A percentile compares a stretch with the other conserved stretches of the same genome.
phyloP scores from a whole-genome alignment of 495 filamentous ascomycete genomes.

The Physcia stellaris region DNA sequence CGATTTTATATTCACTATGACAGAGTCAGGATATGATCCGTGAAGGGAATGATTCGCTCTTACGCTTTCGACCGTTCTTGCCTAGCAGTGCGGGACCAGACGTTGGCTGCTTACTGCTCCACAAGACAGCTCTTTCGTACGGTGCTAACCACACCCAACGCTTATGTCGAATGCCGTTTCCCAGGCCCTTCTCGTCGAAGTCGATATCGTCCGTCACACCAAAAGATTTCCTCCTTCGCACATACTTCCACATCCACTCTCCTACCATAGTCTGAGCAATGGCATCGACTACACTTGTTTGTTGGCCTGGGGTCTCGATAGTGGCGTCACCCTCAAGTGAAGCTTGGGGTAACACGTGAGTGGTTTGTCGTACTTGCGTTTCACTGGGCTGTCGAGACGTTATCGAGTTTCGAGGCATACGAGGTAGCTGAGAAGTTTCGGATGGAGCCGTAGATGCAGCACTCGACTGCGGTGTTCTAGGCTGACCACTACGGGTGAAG shows the following conservation, averaged over 20 bases:
- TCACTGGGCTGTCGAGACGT: conserved; percentile 34
- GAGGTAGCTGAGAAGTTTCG: conserved; percentile 60
- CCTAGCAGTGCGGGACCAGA: conserved; percentile 79
- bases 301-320: conserved; percentile 44
- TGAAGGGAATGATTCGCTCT: conserved; percentile 22
- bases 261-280: conserved; percentile 98
- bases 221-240: conserved; percentile 84
- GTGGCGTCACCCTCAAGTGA: conserved; percentile 26
- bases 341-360: conserved; percentile 3
- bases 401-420: conserved; percentile 59
- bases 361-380: conserved; percentile 2
- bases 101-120: conserved; percentile 95
- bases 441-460: conserved; percentile 47
- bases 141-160: conserved; percentile 98
- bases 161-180: conserved; percentile 64
- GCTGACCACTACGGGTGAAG: conserved; percentile 10
- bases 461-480: conserved; percentile 35
- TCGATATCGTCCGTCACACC: conserved; percentile 49
- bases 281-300: conserved; percentile 84
- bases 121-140: conserved; percentile 90
- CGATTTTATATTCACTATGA: conserved; percentile 79
- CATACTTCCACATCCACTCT: conserved; percentile 99
- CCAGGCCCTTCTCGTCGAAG: conserved; percentile 34
- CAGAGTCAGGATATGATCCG: conserved; percentile 12
- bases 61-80: conserved; percentile 91